These are phyloP conservation scores for Puccinia novopanici DNA, from an alignment of 1,284 basidiomycete genomes.

Conservation along the genomic window DNA sequence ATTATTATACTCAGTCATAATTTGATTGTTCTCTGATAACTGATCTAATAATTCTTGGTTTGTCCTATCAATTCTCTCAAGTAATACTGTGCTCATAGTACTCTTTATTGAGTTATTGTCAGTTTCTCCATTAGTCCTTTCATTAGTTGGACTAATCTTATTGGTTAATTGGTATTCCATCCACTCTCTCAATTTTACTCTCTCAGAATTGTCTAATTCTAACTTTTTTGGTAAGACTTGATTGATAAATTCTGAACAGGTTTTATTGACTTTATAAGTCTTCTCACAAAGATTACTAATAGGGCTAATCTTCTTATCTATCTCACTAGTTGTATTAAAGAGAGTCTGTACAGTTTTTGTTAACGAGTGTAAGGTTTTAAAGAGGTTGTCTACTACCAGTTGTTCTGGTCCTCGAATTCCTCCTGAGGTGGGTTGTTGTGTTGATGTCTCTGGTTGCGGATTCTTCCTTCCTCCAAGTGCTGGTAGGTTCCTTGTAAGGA, in stretches of 20 bases:
- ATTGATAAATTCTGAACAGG: too few relatives aligned
- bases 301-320: not conserved
- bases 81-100: not conserved
- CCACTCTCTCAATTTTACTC: too few relatives aligned
- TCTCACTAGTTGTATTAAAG: not conserved
- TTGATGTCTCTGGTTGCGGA: not conserved
- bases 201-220: too few relatives aligned
- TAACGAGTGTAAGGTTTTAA: not conserved
- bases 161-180: too few relatives aligned
- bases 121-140: too few relatives aligned
- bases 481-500: constrained; percentile 8
- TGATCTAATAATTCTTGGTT: not conserved
- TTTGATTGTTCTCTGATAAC: not conserved
- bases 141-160: too few relatives aligned
- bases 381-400: not conserved
- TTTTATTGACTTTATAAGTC: too few relatives aligned
- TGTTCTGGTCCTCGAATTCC: not conserved
- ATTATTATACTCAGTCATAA: not conserved
- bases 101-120: not conserved
- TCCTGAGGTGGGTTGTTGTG: not conserved
- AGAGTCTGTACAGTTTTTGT: too few relatives aligned
- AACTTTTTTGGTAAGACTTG: too few relatives aligned
- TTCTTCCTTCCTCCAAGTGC: not conserved
- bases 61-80: not conserved
- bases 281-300: too few relatives aligned